Evolutionary conservation across 371 early-diverging fungal species (phyloP), one percentile per base, ranked within the genome.

Genomic region (Nematocida sp.): DNA sequence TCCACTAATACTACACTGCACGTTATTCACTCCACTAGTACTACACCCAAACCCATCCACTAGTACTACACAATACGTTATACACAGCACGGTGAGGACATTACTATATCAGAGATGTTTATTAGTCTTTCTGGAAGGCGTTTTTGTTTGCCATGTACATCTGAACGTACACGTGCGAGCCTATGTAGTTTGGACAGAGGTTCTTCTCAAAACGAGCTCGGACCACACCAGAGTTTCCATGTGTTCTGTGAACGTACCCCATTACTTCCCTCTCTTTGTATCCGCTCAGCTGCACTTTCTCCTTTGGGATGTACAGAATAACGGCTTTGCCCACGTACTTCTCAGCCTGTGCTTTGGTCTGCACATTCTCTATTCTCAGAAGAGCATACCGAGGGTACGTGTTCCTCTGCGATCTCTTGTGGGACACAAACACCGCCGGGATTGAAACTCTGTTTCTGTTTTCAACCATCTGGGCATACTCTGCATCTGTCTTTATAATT

Each of bases 201-300:
- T 80, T 82, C 55, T 79, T 80, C 49, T 80, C 76, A 70, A 83
- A 83, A 43, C 64, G 76, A 19, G 78, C 80, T 51, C 76, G 55
- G 27, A 83, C 80, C 15, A 79, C 67, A n/a, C 83, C 83, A 48
- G 62, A 75, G 48, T 80, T 80, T 27, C 83, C 83, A 66, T 83
- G 83, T 15, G 64, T 54, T 50, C 67, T 77, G 5, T 46, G 51
- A 25, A 76, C 46, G 64, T 57, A 57, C 54, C 76, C 65, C 15
- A 76, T 75, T 34, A 77, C 75, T 38, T 79, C 81, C 40, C 79
- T 57, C 21, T 67, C 77, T 48, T 70, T 56, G 41, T 49, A 55
- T 57, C 23, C 45, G 32, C 52, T 55, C 60, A 76, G 79, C 48
- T 79, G 60, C 21, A 63, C 60, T 27, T 76, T 79, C 0, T 34